Evolutionary conservation across 495 filamentous ascomycete species (phyloP).

Genomic region (Trichoderma orchidacearum): DNA sequence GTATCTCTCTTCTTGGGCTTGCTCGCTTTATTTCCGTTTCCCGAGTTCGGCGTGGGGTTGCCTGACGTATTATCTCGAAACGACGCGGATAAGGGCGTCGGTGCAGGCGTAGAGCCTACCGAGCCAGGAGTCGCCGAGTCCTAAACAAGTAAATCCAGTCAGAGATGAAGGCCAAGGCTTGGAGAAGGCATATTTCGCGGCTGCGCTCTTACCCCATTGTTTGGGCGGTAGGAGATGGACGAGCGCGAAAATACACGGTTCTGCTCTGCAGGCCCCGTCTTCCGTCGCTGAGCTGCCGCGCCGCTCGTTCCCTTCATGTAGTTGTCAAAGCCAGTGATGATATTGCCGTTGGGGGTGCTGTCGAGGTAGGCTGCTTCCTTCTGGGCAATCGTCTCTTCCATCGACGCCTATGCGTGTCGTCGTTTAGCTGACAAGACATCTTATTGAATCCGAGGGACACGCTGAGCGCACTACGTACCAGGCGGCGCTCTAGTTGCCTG

Average conservation of each 20-base stretch:
- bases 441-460: not conserved
- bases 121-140: slow-evolving; percentile 24
- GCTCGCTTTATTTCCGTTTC: slow-evolving; percentile 18
- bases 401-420: slow-evolving; percentile 11
- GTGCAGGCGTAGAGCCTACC: slow-evolving; percentile 25
- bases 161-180: slow-evolving; percentile 3
- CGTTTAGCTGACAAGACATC: not conserved
- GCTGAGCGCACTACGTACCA: slow-evolving; percentile 17
- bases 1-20: slow-evolving; percentile 28
- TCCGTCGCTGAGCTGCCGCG: slow-evolving; percentile 32
- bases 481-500: slow-evolving; percentile 26
- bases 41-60: slow-evolving; percentile 31
- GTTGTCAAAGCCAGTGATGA: slow-evolving; percentile 92
- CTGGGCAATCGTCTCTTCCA: slow-evolving; percentile 72
- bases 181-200: not conserved
- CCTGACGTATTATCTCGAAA: slow-evolving; percentile 27
- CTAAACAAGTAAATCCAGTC: slow-evolving; percentile 10
- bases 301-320: slow-evolving; percentile 73
- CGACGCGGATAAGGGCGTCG: slow-evolving; percentile 33
- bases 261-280: slow-evolving; percentile 32
- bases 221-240: slow-evolving; percentile 40
- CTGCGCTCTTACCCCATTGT: slow-evolving; percentile 10
- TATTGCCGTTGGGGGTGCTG: slow-evolving; percentile 81
- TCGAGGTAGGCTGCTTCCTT: slow-evolving; percentile 83
- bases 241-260: slow-evolving; percentile 46